Base-by-base conservation (phyloP, 192 early-diverging fungal genomes). In the Linnemannia schmuckeri region DNA sequence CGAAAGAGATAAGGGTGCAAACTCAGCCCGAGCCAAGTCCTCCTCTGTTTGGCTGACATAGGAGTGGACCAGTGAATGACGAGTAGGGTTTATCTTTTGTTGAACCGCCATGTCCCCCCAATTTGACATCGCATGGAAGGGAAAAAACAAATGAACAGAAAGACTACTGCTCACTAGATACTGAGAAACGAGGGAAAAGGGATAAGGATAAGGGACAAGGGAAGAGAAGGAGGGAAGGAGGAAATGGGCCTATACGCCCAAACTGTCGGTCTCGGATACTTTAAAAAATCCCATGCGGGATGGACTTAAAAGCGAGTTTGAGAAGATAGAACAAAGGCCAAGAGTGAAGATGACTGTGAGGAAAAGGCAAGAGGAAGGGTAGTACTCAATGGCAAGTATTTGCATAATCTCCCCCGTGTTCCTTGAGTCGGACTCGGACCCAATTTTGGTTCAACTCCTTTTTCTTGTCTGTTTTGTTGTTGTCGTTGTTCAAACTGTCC, bases 381-480 rank as follows among this genome's bases (percentile, higher is more conserved):
- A 33, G 61, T 66, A 66, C 27, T 66, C 30, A 66, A 66, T 12
- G 61, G 61, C 61, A 33, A 66, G 61, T 33, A 66, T 66, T 66
- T 17, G 61, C 61, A 66, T 66, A 33, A 66, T 66, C 61, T 66
- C 61, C 0, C 55, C 6, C n/a, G 0, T 17, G 61, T 46, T 46
- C 44, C 27, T 33, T 0, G 9, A 33, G 61, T 66, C 61, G 61
- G 61, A 66, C 61, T 66, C 61, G 61, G 30, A 33, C 61, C 61
- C 61, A 66, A 35, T 66, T 66, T 66, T 66, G 61, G 61, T 66
- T 66, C 55, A 27, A 61, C 55, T 61, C 55, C n/a, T 61, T 27
- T n/a, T 61, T 12, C 27, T 63, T 30, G 1, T 3, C 10, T 13
- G 1, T 0, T 46, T 13, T 63, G n/a, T 15, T 15, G 24, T 66